Percentiles rank a stretch among this genome's conserved stretches.
phyloP scores from a whole-genome alignment of 371 early-diverging fungal species.

The Mortierella sp. region DNA sequence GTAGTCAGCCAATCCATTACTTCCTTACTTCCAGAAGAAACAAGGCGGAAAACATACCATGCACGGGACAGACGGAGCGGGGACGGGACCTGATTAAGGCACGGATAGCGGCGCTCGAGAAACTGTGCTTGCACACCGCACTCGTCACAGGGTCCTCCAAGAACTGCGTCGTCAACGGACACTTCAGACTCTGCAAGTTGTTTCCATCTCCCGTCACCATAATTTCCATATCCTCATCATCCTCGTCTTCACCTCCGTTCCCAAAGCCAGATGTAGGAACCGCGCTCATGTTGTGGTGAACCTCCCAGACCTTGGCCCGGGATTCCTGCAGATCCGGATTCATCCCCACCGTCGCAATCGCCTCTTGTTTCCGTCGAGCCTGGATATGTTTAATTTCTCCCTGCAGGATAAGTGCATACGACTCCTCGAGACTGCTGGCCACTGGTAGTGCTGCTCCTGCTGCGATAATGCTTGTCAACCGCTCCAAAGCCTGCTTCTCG shows the following conservation, averaged over 20 bases:
- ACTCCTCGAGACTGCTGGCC: constrained; percentile 8
- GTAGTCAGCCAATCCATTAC: background rate
- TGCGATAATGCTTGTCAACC: constrained; percentile 15
- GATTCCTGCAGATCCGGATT: constrained; percentile 31
- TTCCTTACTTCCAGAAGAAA: background rate
- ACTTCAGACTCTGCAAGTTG: constrained; percentile 29
- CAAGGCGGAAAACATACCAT: constrained; percentile 29
- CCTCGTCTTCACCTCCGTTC: constrained; percentile 41
- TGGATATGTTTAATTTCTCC: constrained; percentile 29
- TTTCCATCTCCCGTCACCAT: constrained; percentile 29
- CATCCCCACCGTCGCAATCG: constrained; percentile 21
- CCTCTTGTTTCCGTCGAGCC: constrained; percentile 32
- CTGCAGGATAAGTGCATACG: constrained; percentile 29
- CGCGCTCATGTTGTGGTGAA: constrained; percentile 32
- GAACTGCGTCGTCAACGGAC: constrained; percentile 50
- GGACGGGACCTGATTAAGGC: constrained; percentile 27
- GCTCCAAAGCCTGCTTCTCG: constrained; percentile 36
- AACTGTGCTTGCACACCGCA: constrained; percentile 49
- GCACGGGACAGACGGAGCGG: constrained; percentile 37
- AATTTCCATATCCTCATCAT: constrained; percentile 52
- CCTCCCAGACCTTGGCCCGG: constrained; percentile 52
- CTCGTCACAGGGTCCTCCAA: constrained; percentile 55
- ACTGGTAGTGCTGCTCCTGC: constrained; percentile 19
- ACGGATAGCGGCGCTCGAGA: constrained; percentile 43
- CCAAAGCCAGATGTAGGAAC: constrained; percentile 25